A percentile compares a stretch with the other conserved stretches of the same genome.
Evolutionary conservation across 257 asterid genomes (phyloP).

Genomic region (Rehmannia glutinosa): DNA sequence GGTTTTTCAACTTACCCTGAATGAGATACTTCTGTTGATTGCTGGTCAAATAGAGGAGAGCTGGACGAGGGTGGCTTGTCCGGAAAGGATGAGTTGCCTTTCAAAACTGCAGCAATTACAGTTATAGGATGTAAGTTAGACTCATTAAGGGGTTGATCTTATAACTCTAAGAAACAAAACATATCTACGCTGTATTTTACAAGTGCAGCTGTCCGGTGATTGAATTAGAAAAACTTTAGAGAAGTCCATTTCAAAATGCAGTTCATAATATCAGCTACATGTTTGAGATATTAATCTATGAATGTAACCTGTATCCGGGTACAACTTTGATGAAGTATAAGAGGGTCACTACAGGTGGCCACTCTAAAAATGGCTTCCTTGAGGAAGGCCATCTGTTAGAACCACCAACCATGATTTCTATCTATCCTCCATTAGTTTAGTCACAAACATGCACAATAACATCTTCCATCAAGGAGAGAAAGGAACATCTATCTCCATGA

Average conservation of each 20-base stretch:
- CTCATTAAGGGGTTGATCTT: not conserved
- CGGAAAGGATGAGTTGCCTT: constrained; percentile 81
- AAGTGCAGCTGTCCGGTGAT: not conserved
- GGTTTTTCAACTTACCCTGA: constrained; percentile 58
- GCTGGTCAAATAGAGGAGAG: constrained; percentile 56
- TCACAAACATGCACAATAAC: not conserved
- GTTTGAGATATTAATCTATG: not conserved
- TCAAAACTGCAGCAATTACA: constrained; percentile 66
- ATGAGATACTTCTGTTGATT: constrained; percentile 59
- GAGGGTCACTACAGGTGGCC: constrained; percentile 9
- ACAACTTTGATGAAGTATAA: not conserved
- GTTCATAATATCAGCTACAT: not conserved
- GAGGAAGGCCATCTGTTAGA: not conserved
- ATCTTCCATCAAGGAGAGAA: too few relatives aligned
- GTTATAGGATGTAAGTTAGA: constrained; percentile 1
- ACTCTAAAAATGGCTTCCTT: not conserved
- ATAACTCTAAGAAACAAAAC: not conserved
- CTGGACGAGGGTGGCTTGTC: constrained; percentile 72
- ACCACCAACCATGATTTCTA: not conserved
- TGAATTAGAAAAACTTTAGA: not conserved
- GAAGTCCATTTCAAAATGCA: not conserved
- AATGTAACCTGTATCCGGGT: not conserved
- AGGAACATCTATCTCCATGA: too few relatives aligned
- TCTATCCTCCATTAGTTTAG: constrained; percentile 1
- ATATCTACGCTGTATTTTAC: not conserved